Evolutionary conservation across 768 basidiomycete species (phyloP).

Genomic region (Pleurotus salmoneostramineus): DNA sequence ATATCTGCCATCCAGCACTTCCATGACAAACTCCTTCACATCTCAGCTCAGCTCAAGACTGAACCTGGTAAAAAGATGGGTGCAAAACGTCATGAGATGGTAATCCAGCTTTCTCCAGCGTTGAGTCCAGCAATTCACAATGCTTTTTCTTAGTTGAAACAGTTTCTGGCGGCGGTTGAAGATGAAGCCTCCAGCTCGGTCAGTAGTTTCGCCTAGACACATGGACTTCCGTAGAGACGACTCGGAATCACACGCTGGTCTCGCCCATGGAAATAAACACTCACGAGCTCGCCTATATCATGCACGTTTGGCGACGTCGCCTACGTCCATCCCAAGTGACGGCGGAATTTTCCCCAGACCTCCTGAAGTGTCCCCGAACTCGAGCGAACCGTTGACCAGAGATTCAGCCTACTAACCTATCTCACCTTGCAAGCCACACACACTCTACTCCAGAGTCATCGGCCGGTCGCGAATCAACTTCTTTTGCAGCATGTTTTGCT

Average conservation of each 20-base stretch:
- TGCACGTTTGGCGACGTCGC: too few species aligned
- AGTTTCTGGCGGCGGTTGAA: constrained; percentile 56
- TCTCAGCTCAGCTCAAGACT: constrained; percentile 76
- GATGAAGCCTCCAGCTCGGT: constrained; percentile 37
- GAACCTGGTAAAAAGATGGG: constrained; percentile 65
- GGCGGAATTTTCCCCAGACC: too few species aligned
- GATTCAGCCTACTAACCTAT: too few species aligned
- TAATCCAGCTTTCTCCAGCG: constrained; percentile 21
- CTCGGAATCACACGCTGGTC: neutral
- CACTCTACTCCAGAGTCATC: too few species aligned
- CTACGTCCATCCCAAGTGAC: too few species aligned
- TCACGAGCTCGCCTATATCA: too few species aligned
- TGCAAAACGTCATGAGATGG: constrained; percentile 66
- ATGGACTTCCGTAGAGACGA: neutral
- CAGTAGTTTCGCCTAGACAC: neutral
- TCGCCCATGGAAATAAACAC: too few species aligned
- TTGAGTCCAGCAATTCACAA: neutral
- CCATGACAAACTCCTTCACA: constrained; percentile 78
- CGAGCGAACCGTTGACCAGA: too few species aligned
- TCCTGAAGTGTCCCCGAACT: too few species aligned
- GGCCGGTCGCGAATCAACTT: too few species aligned
- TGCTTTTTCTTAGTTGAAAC: constrained; percentile 44
- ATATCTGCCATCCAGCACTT: constrained; percentile 77
- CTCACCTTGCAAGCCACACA: too few species aligned
- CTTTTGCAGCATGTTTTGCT: too few species aligned